phyloP scores from a whole-genome alignment of 148 eudicot genomes.

The Nepenthes mirabilis region DNA sequence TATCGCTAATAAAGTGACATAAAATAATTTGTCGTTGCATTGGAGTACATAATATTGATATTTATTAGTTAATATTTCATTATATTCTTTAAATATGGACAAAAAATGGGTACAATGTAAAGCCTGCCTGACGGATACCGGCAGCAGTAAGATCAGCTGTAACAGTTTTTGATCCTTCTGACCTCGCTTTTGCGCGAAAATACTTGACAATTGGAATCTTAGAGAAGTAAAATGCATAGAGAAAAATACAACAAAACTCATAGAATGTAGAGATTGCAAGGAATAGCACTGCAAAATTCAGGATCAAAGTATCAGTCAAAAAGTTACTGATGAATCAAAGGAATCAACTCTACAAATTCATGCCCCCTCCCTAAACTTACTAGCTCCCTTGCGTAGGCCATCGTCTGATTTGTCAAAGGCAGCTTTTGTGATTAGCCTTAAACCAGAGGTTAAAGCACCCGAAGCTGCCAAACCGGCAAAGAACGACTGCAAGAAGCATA shows the following conservation, averaged over 20 bases:
- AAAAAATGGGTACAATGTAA: too few species aligned
- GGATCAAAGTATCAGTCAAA: background rate
- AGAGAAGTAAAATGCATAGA: conserved; percentile 40
- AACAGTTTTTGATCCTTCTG: conserved; percentile 56
- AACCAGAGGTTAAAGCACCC: conserved; percentile 33
- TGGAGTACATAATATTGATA: too few species aligned
- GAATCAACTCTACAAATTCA: too few species aligned
- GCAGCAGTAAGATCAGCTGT: conserved; percentile 42
- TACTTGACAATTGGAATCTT: conserved; percentile 50
- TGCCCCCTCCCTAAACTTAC: conserved; percentile 13
- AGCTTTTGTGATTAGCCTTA: conserved; percentile 30
- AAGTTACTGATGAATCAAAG: background rate
- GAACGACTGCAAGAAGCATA: conserved; percentile 36
- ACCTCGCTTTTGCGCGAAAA: conserved; percentile 45
- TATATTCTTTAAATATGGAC: too few species aligned
- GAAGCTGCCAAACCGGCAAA: conserved; percentile 51
- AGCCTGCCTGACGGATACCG: conserved; percentile 29
- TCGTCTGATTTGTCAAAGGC: conserved; percentile 24
- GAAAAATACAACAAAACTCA: conserved; percentile 38
- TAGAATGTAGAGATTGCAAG: conserved; percentile 30
- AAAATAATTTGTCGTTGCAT: too few species aligned
- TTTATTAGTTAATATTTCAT: too few species aligned
- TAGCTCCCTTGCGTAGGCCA: conserved; percentile 37
- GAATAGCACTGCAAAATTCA: conserved; percentile 37
- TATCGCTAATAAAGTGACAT: too few species aligned